Percentiles rank a stretch among this genome's conserved stretches.
These are phyloP conservation scores for Kodamaea alishanica DNA, from an alignment of 1,139 yeast species.

Conservation along the genomic window DNA sequence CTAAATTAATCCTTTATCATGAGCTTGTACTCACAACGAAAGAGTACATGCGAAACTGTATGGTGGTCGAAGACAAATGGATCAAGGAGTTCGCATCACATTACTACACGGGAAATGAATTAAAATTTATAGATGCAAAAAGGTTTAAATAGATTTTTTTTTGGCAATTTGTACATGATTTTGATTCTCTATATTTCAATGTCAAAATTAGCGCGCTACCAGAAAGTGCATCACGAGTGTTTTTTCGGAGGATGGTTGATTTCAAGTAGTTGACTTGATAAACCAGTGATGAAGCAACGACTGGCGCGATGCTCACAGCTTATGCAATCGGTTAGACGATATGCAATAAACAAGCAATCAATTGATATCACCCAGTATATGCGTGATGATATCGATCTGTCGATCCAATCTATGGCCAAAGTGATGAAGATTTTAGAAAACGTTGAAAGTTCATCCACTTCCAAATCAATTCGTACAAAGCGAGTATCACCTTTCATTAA, in stretches of 20 bases:
- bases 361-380: conserved; percentile 10
- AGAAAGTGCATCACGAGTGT: too few species aligned
- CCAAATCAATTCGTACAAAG: too few species aligned
- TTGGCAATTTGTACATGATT: too few species aligned
- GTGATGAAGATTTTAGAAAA: conserved; percentile 15
- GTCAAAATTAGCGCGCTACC: too few species aligned
- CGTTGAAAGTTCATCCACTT: conserved; percentile 11
- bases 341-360: conserved; percentile 1
- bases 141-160: background rate
- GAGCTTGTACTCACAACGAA: conserved; percentile 83
- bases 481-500: conserved; percentile 10
- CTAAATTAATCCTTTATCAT: conserved; percentile 69
- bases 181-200: too few species aligned
- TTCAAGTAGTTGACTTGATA: background rate
- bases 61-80: conserved; percentile 69
- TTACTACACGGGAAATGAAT: conserved; percentile 26
- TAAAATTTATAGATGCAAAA: conserved; percentile 10
- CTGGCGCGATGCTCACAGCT: too few species aligned
- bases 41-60: conserved; percentile 86
- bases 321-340: too few species aligned
- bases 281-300: background rate
- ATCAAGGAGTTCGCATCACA: conserved; percentile 64
- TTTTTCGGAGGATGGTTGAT: too few species aligned
- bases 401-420: conserved; percentile 15
- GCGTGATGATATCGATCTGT: conserved; percentile 6